These are phyloP conservation scores for Aspergillus ochraceoroseus DNA, from an alignment of 2,329 filamentous ascomycete species.

Conservation along the genomic window DNA sequence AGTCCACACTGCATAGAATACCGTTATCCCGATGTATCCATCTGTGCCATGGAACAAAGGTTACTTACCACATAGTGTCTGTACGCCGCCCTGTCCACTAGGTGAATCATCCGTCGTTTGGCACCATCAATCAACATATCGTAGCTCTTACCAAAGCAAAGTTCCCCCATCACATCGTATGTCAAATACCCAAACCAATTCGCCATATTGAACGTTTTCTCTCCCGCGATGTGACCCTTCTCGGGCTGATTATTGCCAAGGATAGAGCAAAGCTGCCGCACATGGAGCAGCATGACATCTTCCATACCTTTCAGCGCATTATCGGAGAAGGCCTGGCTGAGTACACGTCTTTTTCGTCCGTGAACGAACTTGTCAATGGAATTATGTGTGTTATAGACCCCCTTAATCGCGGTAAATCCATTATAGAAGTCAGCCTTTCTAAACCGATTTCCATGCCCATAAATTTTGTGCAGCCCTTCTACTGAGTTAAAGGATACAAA, in stretches of 20 bases:
- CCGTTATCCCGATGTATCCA: too few relatives aligned
- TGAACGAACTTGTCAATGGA: slow-evolving; percentile 63
- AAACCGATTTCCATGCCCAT: slow-evolving; percentile 39
- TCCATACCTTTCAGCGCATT: slow-evolving; percentile 64
- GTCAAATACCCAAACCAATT: slow-evolving; percentile 44
- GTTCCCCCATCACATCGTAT: slow-evolving; percentile 50
- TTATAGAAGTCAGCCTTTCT: slow-evolving; percentile 67
- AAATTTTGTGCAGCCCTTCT: slow-evolving; percentile 49
- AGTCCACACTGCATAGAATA: slow-evolving; percentile 61
- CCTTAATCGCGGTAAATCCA: slow-evolving; percentile 62
- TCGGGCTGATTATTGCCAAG: slow-evolving; percentile 24
- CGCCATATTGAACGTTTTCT: slow-evolving; percentile 25
- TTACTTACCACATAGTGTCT: slow-evolving; percentile 61
- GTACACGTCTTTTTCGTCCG: slow-evolving; percentile 64
- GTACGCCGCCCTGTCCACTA: slow-evolving; percentile 64
- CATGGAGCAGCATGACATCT: slow-evolving; percentile 60
- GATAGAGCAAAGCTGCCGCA: slow-evolving; percentile 58
- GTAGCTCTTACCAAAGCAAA: slow-evolving; percentile 51
- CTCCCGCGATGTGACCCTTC: too few relatives aligned
- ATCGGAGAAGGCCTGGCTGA: slow-evolving; percentile 68
- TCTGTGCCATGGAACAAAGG: slow-evolving; percentile 1
- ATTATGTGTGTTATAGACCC: slow-evolving; percentile 67
- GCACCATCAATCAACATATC: slow-evolving; percentile 45
- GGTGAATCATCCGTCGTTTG: slow-evolving; percentile 59
- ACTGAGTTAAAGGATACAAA: slow-evolving; percentile 71